Evolutionary conservation across 805 yeast species (phyloP), one percentile per base, ranked within the genome.

Genomic region (Ogataea parapolymorpha): DNA sequence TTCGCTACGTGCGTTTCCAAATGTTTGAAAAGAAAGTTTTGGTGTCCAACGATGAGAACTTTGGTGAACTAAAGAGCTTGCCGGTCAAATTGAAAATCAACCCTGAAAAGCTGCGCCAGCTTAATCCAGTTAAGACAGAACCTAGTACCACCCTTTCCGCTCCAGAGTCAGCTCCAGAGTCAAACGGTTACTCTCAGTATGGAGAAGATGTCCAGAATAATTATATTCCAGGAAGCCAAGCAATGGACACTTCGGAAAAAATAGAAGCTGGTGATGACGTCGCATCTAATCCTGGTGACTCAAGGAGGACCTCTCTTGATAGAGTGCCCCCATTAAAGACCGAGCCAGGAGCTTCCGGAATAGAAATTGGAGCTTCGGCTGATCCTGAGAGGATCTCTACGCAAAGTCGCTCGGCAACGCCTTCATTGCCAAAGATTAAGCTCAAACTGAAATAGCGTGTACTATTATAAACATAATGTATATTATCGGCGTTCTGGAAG

Each of bases 1-100:
- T 63, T 9, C 53, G 75, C 30, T 72, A 61, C 44, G 70, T 72
- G 33, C 63, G 57, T 38, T 32, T 62, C n/a, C 49, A 55, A 27
- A 22, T 60, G 3, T 40, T 44, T n/a, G 45, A 50, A 2, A 56
- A 49, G n/a, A 44, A 44, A 15, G 56, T 62, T 9, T 32, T 43
- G 14, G 33, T 58, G 2, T 59, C 62, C 14, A 52, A 61, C 0
- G 55, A 53, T 34, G 61, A 59, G 30, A 29, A 46, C 4, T 58
- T 58, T 35, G 58, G 50, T 3, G 32, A 22, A 11, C 6, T 15
- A 17, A 12, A 22, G 10, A 13, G 35, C 2, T 28, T 30, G 17
- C 26, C 26, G 14, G 53, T 51, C 18, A 41, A 42, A 9, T 13
- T 48, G 13, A 44, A 44, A 16, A 16, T 49, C 12, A 36, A 18